These are phyloP conservation scores for Pyrenophora tritici-repentis DNA, from an alignment of 2,329 filamentous ascomycete species.

Conservation along the genomic window DNA sequence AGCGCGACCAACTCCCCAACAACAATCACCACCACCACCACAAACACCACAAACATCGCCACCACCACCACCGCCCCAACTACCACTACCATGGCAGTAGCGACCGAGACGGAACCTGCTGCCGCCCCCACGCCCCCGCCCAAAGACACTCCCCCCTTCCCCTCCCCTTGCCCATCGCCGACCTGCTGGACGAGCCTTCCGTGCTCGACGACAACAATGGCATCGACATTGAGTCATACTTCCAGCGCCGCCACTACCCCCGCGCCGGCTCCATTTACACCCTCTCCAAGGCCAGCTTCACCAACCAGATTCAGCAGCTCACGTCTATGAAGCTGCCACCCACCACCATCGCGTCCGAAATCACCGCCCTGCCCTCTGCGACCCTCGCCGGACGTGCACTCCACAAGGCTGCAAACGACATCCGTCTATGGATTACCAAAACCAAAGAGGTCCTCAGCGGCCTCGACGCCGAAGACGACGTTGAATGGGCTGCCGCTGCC, in stretches of 20 bases:
- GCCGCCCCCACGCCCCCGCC: constrained; percentile 10
- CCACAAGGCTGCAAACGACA: constrained; percentile 87
- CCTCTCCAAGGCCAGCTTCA: constrained; percentile 87
- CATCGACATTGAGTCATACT: constrained; percentile 64
- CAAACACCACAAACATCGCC: constrained; percentile 15
- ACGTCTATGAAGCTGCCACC: constrained; percentile 89
- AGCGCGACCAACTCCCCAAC: constrained; percentile 42
- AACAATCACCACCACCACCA: constrained; percentile 38
- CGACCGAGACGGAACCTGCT: constrained; percentile 1
- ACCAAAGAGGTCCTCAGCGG: constrained; percentile 87
- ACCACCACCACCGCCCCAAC: constrained; percentile 29
- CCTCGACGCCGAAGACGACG: constrained; percentile 92
- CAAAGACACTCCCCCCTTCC: constrained; percentile 19
- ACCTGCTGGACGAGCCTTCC: constrained; percentile 30
- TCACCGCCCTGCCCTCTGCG: constrained; percentile 82
- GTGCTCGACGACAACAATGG: constrained; percentile 45
- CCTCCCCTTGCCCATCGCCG: constrained; percentile 48
- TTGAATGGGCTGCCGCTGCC: constrained; percentile 92
- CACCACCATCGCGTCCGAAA: constrained; percentile 80
- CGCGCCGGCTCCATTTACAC: constrained; percentile 86
- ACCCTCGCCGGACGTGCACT: constrained; percentile 82
- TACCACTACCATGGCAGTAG: constrained; percentile 16
- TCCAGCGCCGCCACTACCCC: constrained; percentile 65
- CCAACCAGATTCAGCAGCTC: constrained; percentile 88
- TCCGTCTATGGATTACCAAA: constrained; percentile 90